Evolutionary conservation across 2,329 filamentous ascomycete species (phyloP).

Genomic region (Teratosphaeria zuluensis): DNA sequence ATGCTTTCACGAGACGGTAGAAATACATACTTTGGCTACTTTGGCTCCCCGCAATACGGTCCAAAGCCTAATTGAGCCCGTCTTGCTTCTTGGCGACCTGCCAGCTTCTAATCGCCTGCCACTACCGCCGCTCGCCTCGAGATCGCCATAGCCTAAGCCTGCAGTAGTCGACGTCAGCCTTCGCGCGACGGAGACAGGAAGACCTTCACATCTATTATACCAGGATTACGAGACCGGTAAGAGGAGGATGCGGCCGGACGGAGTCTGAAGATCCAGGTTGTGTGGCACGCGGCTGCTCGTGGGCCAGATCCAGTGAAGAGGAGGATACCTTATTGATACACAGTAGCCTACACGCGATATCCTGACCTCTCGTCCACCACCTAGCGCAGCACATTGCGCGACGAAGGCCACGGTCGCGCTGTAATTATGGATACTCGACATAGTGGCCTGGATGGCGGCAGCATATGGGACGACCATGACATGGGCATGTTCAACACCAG

Average conservation of each 20-base stretch:
- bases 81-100: neutral
- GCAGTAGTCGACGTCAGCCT: neutral
- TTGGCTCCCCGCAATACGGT: neutral
- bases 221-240: neutral
- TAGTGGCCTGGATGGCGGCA: neutral
- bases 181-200: neutral
- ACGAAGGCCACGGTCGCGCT: neutral
- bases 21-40: neutral
- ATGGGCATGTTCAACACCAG: slow-evolving; percentile 10
- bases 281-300: neutral
- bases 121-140: neutral
- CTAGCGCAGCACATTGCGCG: neutral
- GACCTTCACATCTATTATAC: neutral
- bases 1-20: neutral
- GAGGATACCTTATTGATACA: neutral
- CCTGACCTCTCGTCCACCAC: neutral
- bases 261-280: neutral
- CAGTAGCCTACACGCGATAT: neutral
- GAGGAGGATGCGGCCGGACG: neutral
- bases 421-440: neutral
- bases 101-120: neutral
- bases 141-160: neutral
- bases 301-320: neutral
- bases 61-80: neutral
- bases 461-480: neutral